Evolutionary conservation across 1,284 basidiomycete species (phyloP).

Genomic region (Heterobasidion irregulare): DNA sequence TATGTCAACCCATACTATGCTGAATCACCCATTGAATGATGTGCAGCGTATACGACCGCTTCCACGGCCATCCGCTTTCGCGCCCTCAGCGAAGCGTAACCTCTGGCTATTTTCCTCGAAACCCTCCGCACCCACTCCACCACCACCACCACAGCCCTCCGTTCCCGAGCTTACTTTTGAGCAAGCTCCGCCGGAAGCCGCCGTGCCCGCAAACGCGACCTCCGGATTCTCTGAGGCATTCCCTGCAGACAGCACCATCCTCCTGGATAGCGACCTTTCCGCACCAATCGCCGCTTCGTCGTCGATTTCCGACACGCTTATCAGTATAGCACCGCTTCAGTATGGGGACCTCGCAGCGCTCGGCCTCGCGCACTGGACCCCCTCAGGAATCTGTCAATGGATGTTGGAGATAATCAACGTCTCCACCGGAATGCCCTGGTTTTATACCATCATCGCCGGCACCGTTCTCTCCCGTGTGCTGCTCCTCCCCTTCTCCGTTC

Average conservation of each 20-base stretch:
- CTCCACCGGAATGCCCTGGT: slow-evolving; percentile 76
- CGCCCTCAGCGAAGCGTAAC: not conserved
- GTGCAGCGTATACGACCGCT: not conserved
- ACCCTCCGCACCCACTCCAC: not conserved
- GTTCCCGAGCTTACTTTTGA: not conserved
- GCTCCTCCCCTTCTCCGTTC: slow-evolving; percentile 66
- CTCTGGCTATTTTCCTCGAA: not conserved
- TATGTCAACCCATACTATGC: not conserved
- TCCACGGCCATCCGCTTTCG: not conserved
- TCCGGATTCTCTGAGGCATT: not conserved
- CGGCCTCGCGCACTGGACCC: slow-evolving; percentile 62
- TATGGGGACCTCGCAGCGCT: slow-evolving; percentile 75
- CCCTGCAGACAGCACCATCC: not conserved
- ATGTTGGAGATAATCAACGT: slow-evolving; percentile 70
- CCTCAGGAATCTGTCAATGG: slow-evolving; percentile 28
- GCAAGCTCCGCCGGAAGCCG: not conserved
- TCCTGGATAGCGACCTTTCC: not conserved
- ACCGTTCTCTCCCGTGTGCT: slow-evolving; percentile 62
- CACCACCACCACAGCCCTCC: not conserved
- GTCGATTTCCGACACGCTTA: not conserved
- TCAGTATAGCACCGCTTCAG: slow-evolving; percentile 39
- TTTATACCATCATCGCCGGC: slow-evolving; percentile 72
- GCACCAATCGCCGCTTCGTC: not conserved
- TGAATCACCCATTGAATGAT: not conserved
- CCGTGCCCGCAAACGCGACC: not conserved